phyloP scores from a whole-genome alignment of 2,329 filamentous ascomycete species.

The Orbilia ellipsospora region DNA sequence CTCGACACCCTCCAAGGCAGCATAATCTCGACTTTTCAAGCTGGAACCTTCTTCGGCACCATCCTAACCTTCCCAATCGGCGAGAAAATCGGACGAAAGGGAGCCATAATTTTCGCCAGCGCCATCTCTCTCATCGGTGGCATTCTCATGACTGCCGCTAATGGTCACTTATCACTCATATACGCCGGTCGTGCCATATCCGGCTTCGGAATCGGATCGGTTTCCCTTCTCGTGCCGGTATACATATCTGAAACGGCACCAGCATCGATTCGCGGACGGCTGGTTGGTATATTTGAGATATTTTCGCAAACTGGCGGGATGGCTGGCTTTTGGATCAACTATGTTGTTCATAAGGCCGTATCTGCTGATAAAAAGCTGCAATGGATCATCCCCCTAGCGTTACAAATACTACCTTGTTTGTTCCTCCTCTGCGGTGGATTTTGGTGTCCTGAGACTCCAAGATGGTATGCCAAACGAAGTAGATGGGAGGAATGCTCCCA shows the following conservation, averaged over 20 bases:
- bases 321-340: conserved; percentile 74
- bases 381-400: conserved; percentile 72
- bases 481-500: conserved; percentile 56
- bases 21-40: conserved; percentile 63
- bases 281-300: conserved; percentile 75
- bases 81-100: conserved; percentile 66
- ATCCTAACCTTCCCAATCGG: conserved; percentile 65
- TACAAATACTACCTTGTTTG: conserved; percentile 63
- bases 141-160: conserved; percentile 56
- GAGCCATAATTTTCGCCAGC: conserved; percentile 65
- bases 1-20: conserved; percentile 64
- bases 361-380: conserved; percentile 65
- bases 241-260: conserved; percentile 72
- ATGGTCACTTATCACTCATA: conserved; percentile 65
- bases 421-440: conserved; percentile 59
- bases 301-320: conserved; percentile 74
- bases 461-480: conserved; percentile 59
- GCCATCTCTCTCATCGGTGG: conserved; percentile 65
- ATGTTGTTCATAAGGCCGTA: conserved; percentile 64
- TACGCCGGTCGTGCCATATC: conserved; percentile 73
- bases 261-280: conserved; percentile 72
- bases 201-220: conserved; percentile 72
- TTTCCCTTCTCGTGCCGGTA: conserved; percentile 73
- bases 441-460: conserved; percentile 59
- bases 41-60: conserved; percentile 64